Evolutionary conservation across 371 early-diverging fungal genomes (phyloP), one percentile per base, ranked within the genome.

Genomic region (Syncephalastrum contaminatum): DNA sequence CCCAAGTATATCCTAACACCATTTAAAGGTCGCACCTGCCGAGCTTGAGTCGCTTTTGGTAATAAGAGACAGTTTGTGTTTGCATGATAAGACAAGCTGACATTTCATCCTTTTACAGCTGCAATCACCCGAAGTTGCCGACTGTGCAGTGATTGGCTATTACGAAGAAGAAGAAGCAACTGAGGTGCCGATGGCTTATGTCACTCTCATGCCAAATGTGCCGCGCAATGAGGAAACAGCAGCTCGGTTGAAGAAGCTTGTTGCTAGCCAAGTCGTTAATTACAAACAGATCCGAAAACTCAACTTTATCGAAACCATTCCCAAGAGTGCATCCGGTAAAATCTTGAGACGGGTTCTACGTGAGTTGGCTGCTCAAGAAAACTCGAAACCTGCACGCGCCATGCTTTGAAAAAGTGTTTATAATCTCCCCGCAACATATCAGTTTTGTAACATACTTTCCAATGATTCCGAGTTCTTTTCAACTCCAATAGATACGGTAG

Each of bases 211-310:
- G 1, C 60, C 70, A 0, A 62, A 59, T 4, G 69, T 58, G 19
- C 45, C 60, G 19, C 63, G n/a, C 30, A 69, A 50, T 2, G 57
- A 67, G 12, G 63, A 55, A 2, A 60, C 60, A 16, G 79, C 72
- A 30, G 61, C 58, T 36, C 79, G 82, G 21, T 63, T 94, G 20
- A 59, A 69, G 25, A 58, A 65, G 24, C 89, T 81, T 75, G 67
- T 90, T 10, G 78, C 77, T 12, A 60, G 59, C 2, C 67, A 79
- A 40, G 86, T 89, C 1, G 88, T 89, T 0, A 68, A 72, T 5
- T 84, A 90, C 76, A 93, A 93, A 70, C 72, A 80, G 45, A 56
- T 93, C 44, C 76, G 88, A 13, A 89, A 88, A 10, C 88, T 90
- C 0, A 66, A 61, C 6, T 77, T 90, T 60, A 70, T 85, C 7